Base-by-base conservation (phyloP, 495 filamentous ascomycete genomes). In the Trichoderma reesei region DNA sequence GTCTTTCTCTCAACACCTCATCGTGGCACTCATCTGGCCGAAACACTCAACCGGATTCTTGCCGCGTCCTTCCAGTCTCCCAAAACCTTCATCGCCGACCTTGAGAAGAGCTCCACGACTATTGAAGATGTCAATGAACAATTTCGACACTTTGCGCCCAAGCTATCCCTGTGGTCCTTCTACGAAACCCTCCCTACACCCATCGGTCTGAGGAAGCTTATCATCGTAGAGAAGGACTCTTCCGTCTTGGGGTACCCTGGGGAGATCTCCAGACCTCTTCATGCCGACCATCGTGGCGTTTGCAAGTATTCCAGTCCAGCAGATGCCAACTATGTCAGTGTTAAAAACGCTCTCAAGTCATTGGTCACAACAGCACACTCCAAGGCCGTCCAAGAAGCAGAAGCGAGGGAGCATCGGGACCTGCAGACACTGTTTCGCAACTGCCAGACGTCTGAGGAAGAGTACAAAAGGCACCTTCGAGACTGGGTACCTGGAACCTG, bases 1-100 rank as follows among this genome's bases (percentile, higher is more conserved):
- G 64, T 76, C 0, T 83, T 83, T 65, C 67, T 83, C 0, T 70
- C 76, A 1, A 83, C 81, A 0, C 81, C 81, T 3, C 81, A 83
- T 66, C 72, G 79, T 3, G 81, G 81, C 16, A 75, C 78, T 1
- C 66, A 76, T 59, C 64, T 78, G 5, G 80, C 80, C 0, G 68
- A 77, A 31, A 66, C 68, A 0, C 66, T 81, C 6, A 78, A 76
- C 59, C 67, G 67, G 46, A 70, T 75, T 11, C 60, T 76, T n/a
- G n/a, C 16, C 66, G 63, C 33, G 62, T 67, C 1, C 68, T 62
- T n/a, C 66, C 75, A 37, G 54, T 70, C 7, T 61, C 60, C 1
- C 71, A 59, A 38, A 51, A 65, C 71, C n/a, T 84, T 74, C 38
- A 71, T 83, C 39, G 66, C 71, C 1, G 81, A 84, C 0, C 72